phyloP scores from a whole-genome alignment of 78 protist genomes.

The Cavenderia fasciculata region DNA sequence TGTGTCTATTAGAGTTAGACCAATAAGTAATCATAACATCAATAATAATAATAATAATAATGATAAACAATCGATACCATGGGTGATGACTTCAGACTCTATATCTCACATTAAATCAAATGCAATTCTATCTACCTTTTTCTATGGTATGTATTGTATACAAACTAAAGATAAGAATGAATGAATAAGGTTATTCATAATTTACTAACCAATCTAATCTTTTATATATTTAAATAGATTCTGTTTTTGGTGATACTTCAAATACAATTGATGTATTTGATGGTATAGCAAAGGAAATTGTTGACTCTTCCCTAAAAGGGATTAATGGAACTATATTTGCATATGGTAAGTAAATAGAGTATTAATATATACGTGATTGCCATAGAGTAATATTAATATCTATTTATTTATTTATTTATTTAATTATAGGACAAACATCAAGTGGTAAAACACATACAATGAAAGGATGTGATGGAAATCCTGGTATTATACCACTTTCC shows the following conservation, averaged over 20 bases:
- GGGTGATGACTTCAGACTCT: constrained; percentile 7
- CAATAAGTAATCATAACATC: constrained; percentile 16
- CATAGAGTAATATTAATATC: too few relatives aligned
- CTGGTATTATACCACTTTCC: constrained; percentile 85
- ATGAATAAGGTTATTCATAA: too few relatives aligned
- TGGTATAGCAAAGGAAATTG: constrained; percentile 46
- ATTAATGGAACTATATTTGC: constrained; percentile 80
- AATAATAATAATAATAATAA: neutral
- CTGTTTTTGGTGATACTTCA: constrained; percentile 44
- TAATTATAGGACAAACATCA: constrained; percentile 88
- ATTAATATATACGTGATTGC: constrained; percentile 27
- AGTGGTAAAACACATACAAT: constrained; percentile 91
- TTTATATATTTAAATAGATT: constrained; percentile 9
- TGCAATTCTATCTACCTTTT: neutral
- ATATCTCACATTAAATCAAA: constrained; percentile 12
- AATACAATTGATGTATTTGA: constrained; percentile 40
- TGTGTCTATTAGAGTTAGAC: constrained; percentile 74
- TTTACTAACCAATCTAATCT: neutral
- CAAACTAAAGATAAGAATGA: neutral
- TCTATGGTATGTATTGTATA: constrained; percentile 13
- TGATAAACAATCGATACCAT: constrained; percentile 28
- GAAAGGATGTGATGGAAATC: constrained; percentile 66
- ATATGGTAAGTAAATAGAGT: neutral
- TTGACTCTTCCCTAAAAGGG: constrained; percentile 60
- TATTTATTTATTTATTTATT: too few relatives aligned